These are phyloP conservation scores for Macrophomina pseudophaseolina DNA, from an alignment of 2,329 filamentous ascomycete genomes.

Conservation along the genomic window DNA sequence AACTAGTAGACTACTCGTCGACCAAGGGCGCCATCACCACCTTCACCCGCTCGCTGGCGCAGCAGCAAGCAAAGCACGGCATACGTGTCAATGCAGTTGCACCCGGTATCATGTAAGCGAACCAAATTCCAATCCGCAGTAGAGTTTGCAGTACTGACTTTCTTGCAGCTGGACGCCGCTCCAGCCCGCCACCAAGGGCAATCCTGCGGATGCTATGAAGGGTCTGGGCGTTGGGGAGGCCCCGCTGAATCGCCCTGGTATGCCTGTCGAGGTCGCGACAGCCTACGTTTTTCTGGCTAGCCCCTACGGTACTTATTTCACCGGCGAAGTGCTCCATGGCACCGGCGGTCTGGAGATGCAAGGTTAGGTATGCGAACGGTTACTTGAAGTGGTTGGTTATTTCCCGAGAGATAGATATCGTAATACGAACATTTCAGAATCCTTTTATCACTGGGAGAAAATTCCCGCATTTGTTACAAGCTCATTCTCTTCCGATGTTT, in stretches of 20 bases:
- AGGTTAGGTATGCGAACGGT: conserved; percentile 26
- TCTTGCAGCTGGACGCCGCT: conserved; percentile 45
- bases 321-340: conserved; percentile 34
- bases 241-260: conserved; percentile 37
- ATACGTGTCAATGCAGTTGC: conserved; percentile 58
- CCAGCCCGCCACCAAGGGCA: conserved; percentile 49
- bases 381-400: no score
- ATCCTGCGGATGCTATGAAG: conserved; percentile 34
- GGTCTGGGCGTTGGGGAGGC: conserved; percentile 33
- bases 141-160: neutral
- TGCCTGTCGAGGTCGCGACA: conserved; percentile 38
- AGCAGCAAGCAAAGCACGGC: conserved; percentile 60
- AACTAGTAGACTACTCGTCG: conserved; percentile 58
- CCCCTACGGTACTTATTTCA: conserved; percentile 35
- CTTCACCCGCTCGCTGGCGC: conserved; percentile 60
- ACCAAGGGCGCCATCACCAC: conserved; percentile 65
- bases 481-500: no score
- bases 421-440: no score
- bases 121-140: neutral
- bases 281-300: conserved; percentile 37
- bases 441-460: no score
- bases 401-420: no score
- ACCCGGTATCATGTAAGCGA: conserved; percentile 34
- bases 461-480: no score
- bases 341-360: conserved; percentile 37